phyloP scores from a whole-genome alignment of 75 land plant species.

The Cunninghamia lanceolata region DNA sequence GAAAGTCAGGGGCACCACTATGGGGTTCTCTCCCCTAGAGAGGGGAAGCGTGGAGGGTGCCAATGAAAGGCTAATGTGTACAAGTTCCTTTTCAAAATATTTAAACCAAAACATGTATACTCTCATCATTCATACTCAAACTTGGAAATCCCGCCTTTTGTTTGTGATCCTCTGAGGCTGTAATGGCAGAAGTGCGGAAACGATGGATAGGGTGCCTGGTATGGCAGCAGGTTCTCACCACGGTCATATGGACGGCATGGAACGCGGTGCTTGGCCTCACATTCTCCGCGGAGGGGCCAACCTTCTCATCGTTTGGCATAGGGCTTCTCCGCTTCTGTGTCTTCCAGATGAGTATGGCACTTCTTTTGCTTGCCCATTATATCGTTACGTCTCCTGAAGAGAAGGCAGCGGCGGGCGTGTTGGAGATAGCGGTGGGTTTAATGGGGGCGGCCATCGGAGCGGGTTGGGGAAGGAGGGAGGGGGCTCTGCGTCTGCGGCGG shows the following conservation, averaged over 20 bases:
- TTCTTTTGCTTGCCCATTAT: background rate
- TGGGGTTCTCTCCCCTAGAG: too few species aligned
- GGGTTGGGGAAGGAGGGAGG: background rate
- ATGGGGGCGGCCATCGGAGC: conserved; percentile 7
- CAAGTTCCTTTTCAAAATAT: too few species aligned
- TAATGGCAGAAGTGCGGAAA: conserved; percentile 8
- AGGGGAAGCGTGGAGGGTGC: too few species aligned
- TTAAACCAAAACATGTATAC: too few species aligned
- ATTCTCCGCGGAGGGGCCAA: background rate
- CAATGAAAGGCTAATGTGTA: too few species aligned
- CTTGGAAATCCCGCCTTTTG: too few species aligned
- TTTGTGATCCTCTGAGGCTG: too few species aligned
- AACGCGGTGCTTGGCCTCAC: background rate
- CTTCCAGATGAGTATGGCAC: background rate
- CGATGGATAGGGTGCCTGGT: conserved; percentile 12
- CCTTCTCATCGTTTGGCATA: too few species aligned
- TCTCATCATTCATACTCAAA: too few species aligned
- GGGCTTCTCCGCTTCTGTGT: background rate
- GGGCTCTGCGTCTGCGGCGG: background rate
- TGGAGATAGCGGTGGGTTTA: background rate
- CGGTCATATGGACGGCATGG: background rate
- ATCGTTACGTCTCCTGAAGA: conserved; percentile 3
- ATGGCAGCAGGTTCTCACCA: conserved; percentile 11
- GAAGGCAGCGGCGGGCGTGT: background rate
- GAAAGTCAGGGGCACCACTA: too few species aligned